Evolutionary conservation across 2,329 filamentous ascomycete genomes (phyloP).

Genomic region (Hypoxylon sp.): DNA sequence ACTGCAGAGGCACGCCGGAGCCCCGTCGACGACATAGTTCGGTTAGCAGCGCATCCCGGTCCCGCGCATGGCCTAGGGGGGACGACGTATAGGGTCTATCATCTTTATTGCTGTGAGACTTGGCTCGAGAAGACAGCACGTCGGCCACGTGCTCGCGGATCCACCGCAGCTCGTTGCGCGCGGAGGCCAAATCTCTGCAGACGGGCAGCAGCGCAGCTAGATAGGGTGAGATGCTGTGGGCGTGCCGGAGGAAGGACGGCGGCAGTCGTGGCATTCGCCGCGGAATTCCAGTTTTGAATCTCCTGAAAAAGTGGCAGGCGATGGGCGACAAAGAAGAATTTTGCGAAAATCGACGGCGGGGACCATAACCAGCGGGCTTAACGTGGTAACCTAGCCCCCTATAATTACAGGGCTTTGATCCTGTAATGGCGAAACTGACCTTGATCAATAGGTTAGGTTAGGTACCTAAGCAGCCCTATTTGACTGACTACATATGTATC

Average conservation of each 20-base stretch:
- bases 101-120: too few relatives aligned
- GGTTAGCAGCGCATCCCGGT: slow-evolving; percentile 46
- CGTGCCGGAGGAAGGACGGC: slow-evolving; percentile 67
- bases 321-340: too few relatives aligned
- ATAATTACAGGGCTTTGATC: too few relatives aligned
- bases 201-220: slow-evolving; percentile 71
- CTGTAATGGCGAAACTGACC: too few relatives aligned
- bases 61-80: too few relatives aligned
- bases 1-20: slow-evolving; percentile 83
- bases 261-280: slow-evolving; percentile 70
- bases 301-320: not conserved
- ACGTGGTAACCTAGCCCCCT: too few relatives aligned
- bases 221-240: slow-evolving; percentile 64
- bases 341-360: too few relatives aligned
- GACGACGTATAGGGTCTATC: too few relatives aligned
- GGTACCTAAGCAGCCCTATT: too few relatives aligned
- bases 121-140: not conserved
- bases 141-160: slow-evolving; percentile 66
- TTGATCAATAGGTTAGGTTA: too few relatives aligned
- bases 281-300: not conserved
- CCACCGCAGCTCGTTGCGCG: slow-evolving; percentile 79
- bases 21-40: slow-evolving; percentile 63
- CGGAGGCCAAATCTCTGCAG: slow-evolving; percentile 72
- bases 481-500: too few relatives aligned
- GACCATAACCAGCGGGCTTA: too few relatives aligned